Conservation (phyloP, 768 basidiomycete species). For the Clavaria fumosa region DNA sequence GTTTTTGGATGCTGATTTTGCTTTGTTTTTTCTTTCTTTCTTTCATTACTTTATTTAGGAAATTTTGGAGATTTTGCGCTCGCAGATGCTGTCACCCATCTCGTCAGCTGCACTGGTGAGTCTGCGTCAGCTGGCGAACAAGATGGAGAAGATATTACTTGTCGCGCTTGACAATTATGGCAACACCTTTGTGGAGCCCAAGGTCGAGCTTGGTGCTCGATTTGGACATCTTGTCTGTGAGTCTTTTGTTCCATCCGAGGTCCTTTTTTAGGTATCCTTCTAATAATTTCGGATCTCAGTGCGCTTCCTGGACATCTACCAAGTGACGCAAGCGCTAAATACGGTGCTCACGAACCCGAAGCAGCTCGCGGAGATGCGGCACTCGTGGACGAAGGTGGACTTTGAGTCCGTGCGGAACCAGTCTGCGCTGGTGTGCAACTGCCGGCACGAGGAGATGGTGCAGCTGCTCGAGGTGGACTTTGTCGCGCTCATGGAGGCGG, state of each 20-base stretch:
- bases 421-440: slow-evolving; percentile 86
- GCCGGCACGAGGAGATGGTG: slow-evolving; percentile 77
- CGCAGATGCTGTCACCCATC: slow-evolving; percentile 72
- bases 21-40: slow-evolving; percentile 10
- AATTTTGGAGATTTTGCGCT: slow-evolving; percentile 73
- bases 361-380: slow-evolving; percentile 71
- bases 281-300: slow-evolving; percentile 28
- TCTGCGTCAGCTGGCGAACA: slow-evolving; percentile 69
- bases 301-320: slow-evolving; percentile 84
- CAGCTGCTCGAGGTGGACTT: slow-evolving; percentile 80
- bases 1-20: no score
- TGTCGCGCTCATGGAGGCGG: slow-evolving; percentile 54
- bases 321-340: slow-evolving; percentile 77
- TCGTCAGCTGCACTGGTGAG: slow-evolving; percentile 49
- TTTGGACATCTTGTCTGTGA: slow-evolving; percentile 81
- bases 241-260: slow-evolving; percentile 19
- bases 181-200: slow-evolving; percentile 82
- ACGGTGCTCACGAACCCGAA: slow-evolving; percentile 83
- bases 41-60: slow-evolving; percentile 33
- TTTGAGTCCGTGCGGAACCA: slow-evolving; percentile 88
- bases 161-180: slow-evolving; percentile 71
- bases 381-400: slow-evolving; percentile 78
- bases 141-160: slow-evolving; percentile 83
- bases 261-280: neutral
- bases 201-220: slow-evolving; percentile 79